Conservation (phyloP, 345 rosid genomes). For the Gossypium raimondii region DNA sequence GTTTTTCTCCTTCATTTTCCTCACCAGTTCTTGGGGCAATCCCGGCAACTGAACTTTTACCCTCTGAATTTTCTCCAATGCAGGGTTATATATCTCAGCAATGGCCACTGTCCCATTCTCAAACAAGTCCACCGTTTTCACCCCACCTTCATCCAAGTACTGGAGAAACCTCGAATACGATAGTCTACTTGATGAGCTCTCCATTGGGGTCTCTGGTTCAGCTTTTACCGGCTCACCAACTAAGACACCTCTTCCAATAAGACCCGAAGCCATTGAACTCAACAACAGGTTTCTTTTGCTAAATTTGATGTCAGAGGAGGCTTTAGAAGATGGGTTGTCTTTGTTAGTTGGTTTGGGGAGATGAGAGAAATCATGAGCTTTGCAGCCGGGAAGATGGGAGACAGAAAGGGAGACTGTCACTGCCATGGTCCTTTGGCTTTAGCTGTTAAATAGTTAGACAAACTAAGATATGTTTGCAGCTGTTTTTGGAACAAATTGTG, state of each 20-base stretch:
- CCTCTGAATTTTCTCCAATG: slow-evolving; percentile 50
- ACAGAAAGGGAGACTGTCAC: slow-evolving; percentile 30
- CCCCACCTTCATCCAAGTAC: slow-evolving; percentile 52
- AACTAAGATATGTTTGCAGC: not conserved
- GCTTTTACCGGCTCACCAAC: slow-evolving; percentile 38
- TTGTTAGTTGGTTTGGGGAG: slow-evolving; percentile 25
- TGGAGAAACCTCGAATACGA: slow-evolving; percentile 59
- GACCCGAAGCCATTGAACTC: slow-evolving; percentile 31
- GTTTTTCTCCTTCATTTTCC: slow-evolving; percentile 58
- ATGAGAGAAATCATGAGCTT: slow-evolving; percentile 31
- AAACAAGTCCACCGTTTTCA: slow-evolving; percentile 63
- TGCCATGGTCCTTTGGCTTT: slow-evolving; percentile 26
- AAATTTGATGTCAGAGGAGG: slow-evolving; percentile 21
- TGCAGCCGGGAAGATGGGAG: slow-evolving; percentile 37
- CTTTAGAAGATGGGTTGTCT: slow-evolving; percentile 27
- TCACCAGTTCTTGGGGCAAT: slow-evolving; percentile 47
- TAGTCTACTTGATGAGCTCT: slow-evolving; percentile 46
- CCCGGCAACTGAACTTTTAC: slow-evolving; percentile 70
- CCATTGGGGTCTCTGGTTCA: slow-evolving; percentile 49
- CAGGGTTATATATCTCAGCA: slow-evolving; percentile 51
- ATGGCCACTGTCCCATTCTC: slow-evolving; percentile 67
- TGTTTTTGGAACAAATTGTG: not conserved
- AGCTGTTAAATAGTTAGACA: not conserved
- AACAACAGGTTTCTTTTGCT: slow-evolving; percentile 45
- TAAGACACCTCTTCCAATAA: slow-evolving; percentile 24